phyloP scores from a whole-genome alignment of 2,329 filamentous ascomycete genomes.

The Rhynchosporium secalis region DNA sequence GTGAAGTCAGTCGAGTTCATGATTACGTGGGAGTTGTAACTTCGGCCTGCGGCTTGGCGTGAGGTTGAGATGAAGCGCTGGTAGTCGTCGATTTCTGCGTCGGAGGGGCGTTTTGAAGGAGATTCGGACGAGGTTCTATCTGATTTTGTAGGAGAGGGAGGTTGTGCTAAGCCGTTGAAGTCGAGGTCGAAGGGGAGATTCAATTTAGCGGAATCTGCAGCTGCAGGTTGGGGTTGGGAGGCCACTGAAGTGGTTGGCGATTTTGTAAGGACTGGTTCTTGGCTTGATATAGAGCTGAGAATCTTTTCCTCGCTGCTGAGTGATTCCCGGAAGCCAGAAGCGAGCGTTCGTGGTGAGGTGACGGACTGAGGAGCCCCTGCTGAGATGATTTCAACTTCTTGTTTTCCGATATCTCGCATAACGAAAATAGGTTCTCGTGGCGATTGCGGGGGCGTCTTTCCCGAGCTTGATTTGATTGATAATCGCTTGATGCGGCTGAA shows the following conservation, averaged over 20 bases:
- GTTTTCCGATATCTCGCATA: slow-evolving; percentile 1
- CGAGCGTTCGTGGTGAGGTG: slow-evolving; percentile 25
- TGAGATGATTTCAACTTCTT: slow-evolving; percentile 9
- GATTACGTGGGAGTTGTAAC: slow-evolving; percentile 1
- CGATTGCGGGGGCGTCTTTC: not conserved
- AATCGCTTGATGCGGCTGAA: slow-evolving; percentile 13
- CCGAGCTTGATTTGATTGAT: not conserved
- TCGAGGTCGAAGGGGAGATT: slow-evolving; percentile 1
- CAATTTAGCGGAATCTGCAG: slow-evolving; percentile 19
- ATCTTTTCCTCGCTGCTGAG: not conserved
- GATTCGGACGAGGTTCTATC: not conserved
- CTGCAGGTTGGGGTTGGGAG: slow-evolving; percentile 27
- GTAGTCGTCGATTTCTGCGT: slow-evolving; percentile 5
- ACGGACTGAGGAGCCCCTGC: not conserved
- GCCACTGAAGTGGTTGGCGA: slow-evolving; percentile 1
- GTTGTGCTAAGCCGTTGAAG: not conserved
- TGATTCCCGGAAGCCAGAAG: slow-evolving; percentile 14
- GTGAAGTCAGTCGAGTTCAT: not conserved
- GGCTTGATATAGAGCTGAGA: too few species aligned
- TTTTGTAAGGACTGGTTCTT: not conserved
- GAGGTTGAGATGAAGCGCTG: slow-evolving; percentile 11
- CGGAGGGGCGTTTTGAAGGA: not conserved
- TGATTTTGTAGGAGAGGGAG: not conserved
- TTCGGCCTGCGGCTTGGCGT: not conserved
- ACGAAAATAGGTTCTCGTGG: slow-evolving; percentile 5